These are phyloP conservation scores for Boletus barrowsii DNA, from an alignment of 768 basidiomycete genomes.

Conservation along the genomic window DNA sequence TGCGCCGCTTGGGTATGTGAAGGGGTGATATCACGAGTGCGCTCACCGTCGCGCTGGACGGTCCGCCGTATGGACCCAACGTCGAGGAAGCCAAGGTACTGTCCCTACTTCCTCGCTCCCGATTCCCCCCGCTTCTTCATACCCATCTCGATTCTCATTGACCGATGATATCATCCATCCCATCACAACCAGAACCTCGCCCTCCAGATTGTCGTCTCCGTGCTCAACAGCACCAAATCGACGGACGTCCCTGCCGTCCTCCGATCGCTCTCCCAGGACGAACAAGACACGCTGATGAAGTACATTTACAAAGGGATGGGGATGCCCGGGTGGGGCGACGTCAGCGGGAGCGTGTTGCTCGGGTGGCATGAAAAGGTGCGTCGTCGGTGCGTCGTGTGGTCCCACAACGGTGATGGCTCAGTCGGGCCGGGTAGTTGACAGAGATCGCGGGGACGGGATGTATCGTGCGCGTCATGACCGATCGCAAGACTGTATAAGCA, in stretches of 20 bases:
- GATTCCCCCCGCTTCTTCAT: slow-evolving; percentile 7
- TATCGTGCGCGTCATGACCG: slow-evolving; percentile 85
- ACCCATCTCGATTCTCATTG: neutral
- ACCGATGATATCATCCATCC: no score
- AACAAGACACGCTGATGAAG: slow-evolving; percentile 93
- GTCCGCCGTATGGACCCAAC: slow-evolving; percentile 84
- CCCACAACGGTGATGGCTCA: slow-evolving; percentile 1
- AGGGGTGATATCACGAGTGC: slow-evolving; percentile 81
- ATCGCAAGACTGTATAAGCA: slow-evolving; percentile 52
- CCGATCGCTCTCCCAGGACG: slow-evolving; percentile 65
- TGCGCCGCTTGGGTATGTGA: neutral
- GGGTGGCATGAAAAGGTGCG: slow-evolving; percentile 96
- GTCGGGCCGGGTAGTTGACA: slow-evolving; percentile 57
- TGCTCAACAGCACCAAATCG: slow-evolving; percentile 92
- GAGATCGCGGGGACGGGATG: slow-evolving; percentile 93
- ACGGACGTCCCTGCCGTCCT: slow-evolving; percentile 79
- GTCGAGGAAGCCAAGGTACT: slow-evolving; percentile 88
- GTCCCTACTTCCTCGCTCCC: neutral
- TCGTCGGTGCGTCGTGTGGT: slow-evolving; percentile 15
- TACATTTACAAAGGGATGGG: slow-evolving; percentile 98
- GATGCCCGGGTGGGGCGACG: slow-evolving; percentile 54
- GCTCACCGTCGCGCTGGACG: slow-evolving; percentile 65
- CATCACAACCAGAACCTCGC: slow-evolving; percentile 57
- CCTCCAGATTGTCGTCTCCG: slow-evolving; percentile 76
- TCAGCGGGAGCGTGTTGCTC: slow-evolving; percentile 59